Evolutionary conservation across 2,329 filamentous ascomycete species (phyloP), one percentile per base, ranked within the genome.

Genomic region (Dichotomopilus funicola): DNA sequence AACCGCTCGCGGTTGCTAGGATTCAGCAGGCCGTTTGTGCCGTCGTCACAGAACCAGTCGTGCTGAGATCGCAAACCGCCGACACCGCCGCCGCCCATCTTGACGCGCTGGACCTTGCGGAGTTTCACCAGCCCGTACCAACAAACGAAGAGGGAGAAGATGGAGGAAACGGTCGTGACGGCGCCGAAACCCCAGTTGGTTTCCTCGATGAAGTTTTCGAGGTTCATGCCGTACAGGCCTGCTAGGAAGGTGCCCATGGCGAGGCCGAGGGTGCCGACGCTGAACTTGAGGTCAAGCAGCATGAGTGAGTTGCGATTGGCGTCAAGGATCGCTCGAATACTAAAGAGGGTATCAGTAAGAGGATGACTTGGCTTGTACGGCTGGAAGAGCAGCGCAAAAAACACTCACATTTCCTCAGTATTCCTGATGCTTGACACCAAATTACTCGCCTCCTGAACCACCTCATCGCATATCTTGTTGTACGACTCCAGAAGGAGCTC

Each of bases 141-240:
- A 73, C 88, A 92, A 51, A 96, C 88, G 7, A 91, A 64, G 53
- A 86, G 79, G 11, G 89, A 89, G 69, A 91, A 85, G 55, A 86
- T 65, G 55, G 86, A 79, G 55, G 89, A 95, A 58, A 81, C 75
- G 13, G 75, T 77, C 2, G 87, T 89, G 58, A 99, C 85, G 53
- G 82, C 82, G 47, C 79, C 79, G 70, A 99, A 97, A 9, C 92
- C 94, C 71, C 89, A 81, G 71, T 89, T 82, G 1, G 88, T 91
- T 69, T 97, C 92, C 75, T 99, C 94, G 65, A 97, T 90, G 71
- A 96, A 97, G 73, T 97, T 97, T 69, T 96, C 95, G 61, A 99
- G 77, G 75, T 99, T 99, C 91, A 97, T 97, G 64, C 94, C 94
- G 78, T 97, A 99, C n/a, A 99, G 83, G n/a, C 91, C 91, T 7